phyloP scores from a whole-genome alignment of 179 eudicot genomes.

The Dionaea muscipula region DNA sequence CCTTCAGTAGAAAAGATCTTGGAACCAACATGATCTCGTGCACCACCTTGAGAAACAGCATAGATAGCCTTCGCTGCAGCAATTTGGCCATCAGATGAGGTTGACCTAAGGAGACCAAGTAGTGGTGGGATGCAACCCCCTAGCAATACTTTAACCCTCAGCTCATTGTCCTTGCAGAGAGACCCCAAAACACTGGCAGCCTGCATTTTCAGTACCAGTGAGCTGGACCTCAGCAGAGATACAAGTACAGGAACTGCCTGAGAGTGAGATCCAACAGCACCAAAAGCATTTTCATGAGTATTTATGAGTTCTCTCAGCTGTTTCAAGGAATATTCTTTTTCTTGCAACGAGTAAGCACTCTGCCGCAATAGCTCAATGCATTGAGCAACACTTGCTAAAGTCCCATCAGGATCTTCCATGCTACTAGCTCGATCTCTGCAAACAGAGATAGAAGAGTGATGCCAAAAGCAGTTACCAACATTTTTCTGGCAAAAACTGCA shows the following conservation, averaged over 20 bases:
- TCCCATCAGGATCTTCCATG: slow-evolving; percentile 99
- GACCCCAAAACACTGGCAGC: slow-evolving; percentile 85
- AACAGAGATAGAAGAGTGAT: slow-evolving; percentile 6
- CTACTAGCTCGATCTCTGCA: slow-evolving; percentile 78
- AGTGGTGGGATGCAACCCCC: slow-evolving; percentile 96
- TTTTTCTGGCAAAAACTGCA: background rate
- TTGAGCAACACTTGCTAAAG: slow-evolving; percentile 94
- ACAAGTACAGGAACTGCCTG: slow-evolving; percentile 97
- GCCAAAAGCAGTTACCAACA: slow-evolving; percentile 1
- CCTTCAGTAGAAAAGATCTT: slow-evolving; percentile 96
- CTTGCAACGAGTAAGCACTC: slow-evolving; percentile 62
- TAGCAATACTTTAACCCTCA: slow-evolving; percentile 78
- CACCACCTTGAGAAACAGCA: slow-evolving; percentile 93
- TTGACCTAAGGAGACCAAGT: slow-evolving; percentile 79
- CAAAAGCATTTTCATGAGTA: slow-evolving; percentile 85
- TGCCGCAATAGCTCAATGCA: slow-evolving; percentile 95
- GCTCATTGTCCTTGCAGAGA: slow-evolving; percentile 91
- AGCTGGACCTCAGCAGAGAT: slow-evolving; percentile 86
- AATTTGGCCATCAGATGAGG: slow-evolving; percentile 79
- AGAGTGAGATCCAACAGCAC: slow-evolving; percentile 97
- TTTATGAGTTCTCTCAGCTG: slow-evolving; percentile 79
- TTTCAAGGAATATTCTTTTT: slow-evolving; percentile 69
- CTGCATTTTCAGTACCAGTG: slow-evolving; percentile 66
- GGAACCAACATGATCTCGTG: slow-evolving; percentile 86
- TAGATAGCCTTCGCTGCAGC: slow-evolving; percentile 86